These are phyloP conservation scores for Aspergillus fischeri DNA, from an alignment of 2,329 filamentous ascomycete genomes.

Conservation along the genomic window DNA sequence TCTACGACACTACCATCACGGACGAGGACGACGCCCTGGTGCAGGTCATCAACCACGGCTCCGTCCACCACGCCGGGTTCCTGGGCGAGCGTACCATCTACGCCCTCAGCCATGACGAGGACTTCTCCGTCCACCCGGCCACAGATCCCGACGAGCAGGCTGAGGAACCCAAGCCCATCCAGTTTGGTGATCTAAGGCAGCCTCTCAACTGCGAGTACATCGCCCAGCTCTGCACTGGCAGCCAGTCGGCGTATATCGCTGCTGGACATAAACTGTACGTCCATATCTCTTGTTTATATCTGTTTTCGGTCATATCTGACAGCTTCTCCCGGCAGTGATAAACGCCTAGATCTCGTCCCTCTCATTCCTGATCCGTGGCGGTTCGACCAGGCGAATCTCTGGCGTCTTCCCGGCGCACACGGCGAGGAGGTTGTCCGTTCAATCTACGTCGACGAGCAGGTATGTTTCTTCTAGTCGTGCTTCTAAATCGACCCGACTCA, in stretches of 20 bases:
- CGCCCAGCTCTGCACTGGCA: constrained; percentile 48
- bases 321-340: constrained; percentile 23
- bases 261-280: constrained; percentile 49
- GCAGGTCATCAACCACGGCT: constrained; percentile 60
- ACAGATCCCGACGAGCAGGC: constrained; percentile 48
- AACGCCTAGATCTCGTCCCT: constrained; percentile 42
- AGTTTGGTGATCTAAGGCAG: constrained; percentile 56
- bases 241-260: constrained; percentile 42
- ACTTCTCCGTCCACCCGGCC: constrained; percentile 55
- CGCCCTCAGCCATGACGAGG: constrained; percentile 60
- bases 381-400: constrained; percentile 37
- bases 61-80: constrained; percentile 60
- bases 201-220: constrained; percentile 57
- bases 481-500: not conserved
- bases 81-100: constrained; percentile 51
- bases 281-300: not conserved
- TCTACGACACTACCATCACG: constrained; percentile 55
- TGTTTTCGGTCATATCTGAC: not conserved
- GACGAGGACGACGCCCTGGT: constrained; percentile 61
- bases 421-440: constrained; percentile 47
- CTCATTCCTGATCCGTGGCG: constrained; percentile 35
- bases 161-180: constrained; percentile 41
- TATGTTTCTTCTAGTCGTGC: constrained; percentile 19
- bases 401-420: constrained; percentile 45
- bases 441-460: constrained; percentile 42